Conservation (phyloP, 2,329 filamentous ascomycete species). For the Moelleriella libera region DNA sequence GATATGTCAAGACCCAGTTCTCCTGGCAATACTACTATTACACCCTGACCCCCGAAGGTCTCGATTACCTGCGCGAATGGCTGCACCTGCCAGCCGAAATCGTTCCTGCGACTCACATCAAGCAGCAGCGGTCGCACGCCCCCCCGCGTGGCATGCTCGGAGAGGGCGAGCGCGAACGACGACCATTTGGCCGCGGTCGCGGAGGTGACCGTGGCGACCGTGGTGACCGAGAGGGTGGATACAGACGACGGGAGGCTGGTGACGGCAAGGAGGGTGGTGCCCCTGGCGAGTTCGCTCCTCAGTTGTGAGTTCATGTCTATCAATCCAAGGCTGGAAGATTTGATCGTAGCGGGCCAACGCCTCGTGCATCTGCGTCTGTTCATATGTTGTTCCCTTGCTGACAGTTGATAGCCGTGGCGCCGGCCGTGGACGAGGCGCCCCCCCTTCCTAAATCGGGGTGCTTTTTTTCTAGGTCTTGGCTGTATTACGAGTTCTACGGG, state of each 20-base stretch:
- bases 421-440: constrained; percentile 71
- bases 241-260: constrained; percentile 79
- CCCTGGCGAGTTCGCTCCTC: constrained; percentile 81
- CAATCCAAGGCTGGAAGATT: too few relatives aligned
- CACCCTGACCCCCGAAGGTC: constrained; percentile 97
- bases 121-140: constrained; percentile 98
- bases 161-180: constrained; percentile 67
- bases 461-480: constrained; percentile 24
- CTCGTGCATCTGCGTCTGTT: too few relatives aligned
- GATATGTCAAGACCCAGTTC: constrained; percentile 99
- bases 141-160: constrained; percentile 98
- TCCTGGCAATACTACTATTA: constrained; percentile 99
- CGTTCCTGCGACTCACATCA: constrained; percentile 98
- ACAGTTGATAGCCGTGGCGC: constrained; percentile 55
- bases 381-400: not conserved
- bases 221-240: constrained; percentile 67
- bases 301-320: constrained; percentile 50
- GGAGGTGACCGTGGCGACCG: constrained; percentile 47
- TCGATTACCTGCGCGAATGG: constrained; percentile 99
- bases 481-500: constrained; percentile 25
- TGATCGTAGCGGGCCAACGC: not conserved
- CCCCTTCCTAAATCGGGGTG: constrained; percentile 43
- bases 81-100: constrained; percentile 99
- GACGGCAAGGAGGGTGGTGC: constrained; percentile 85
- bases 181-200: constrained; percentile 71